These are phyloP conservation scores for Mycena metata DNA, from an alignment of 768 basidiomycete species.

Conservation along the genomic window DNA sequence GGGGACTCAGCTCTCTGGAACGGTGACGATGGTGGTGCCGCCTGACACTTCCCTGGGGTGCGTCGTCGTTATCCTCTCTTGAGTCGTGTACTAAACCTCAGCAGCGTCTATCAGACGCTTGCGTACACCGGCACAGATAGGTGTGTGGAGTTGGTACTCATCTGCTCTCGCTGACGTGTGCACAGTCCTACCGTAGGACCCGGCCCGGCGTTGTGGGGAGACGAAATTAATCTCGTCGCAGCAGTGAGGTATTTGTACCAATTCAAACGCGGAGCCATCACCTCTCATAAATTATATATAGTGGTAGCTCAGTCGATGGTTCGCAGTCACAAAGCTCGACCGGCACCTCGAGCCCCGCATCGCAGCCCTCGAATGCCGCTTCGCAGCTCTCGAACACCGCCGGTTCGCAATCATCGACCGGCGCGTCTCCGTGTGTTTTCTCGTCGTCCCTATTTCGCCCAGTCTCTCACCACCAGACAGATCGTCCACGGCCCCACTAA, in stretches of 20 bases:
- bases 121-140: constrained; percentile 13
- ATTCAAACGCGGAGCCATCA: not conserved
- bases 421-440: constrained; percentile 12
- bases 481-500: not conserved
- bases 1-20: constrained; percentile 23
- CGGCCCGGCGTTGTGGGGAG: constrained; percentile 11
- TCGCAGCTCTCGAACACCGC: not conserved
- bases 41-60: constrained; percentile 15
- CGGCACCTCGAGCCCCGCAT: not conserved
- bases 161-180: constrained; percentile 7
- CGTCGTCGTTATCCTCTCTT: not conserved
- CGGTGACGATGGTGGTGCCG: constrained; percentile 15
- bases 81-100: not conserved
- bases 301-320: no score
- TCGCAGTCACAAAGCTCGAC: no score
- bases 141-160: not conserved
- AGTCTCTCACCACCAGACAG: constrained; percentile 9
- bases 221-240: constrained; percentile 10
- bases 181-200: constrained; percentile 17
- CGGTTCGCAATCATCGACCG: not conserved
- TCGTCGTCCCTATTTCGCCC: not conserved
- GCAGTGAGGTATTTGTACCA: constrained; percentile 17
- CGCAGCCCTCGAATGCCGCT: not conserved
- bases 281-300: not conserved
- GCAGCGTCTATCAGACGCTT: not conserved